Base-by-base conservation (phyloP, 768 basidiomycete genomes). In the Piloderma croceum region DNA sequence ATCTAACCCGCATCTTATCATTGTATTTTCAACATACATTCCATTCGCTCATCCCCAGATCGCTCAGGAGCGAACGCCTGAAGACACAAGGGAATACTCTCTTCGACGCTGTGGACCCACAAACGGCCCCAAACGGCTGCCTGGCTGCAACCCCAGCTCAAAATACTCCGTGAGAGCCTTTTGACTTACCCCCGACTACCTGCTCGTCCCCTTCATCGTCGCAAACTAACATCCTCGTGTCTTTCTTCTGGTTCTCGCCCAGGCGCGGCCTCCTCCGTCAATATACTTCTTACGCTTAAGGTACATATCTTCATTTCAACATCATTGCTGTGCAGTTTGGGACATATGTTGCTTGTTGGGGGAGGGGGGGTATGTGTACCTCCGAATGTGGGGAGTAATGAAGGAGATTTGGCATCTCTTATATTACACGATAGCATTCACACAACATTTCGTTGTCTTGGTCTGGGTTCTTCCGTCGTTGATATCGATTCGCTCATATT, bases 251-350 rank as follows among this genome's bases (percentile, higher is more conserved):
- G 9, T 45, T 25, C 43, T 15, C 27, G 38, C 52, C 56, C 62
- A 78, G 77, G 79, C 68, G 70, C 77, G 79, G 79, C 79, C 76
- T 77, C 79, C 77, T 81, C 77, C 78, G 77, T 69, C 52, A 57
- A 60, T 59, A 74, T 77, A 61, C 56, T 83, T 80, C 47, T 79
- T 81, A 65, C 63, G 52, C 59, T 49, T 49, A 63, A 67, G 74
- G 79, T 79, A 47, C 45, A 68, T 59, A 42, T 41, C 43, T 49
- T 50, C 51, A 39, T 49, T 35, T 41, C 37, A 31, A 24, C 38
- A 39, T 40, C 31, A 31, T 48, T 27, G 34, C 38, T 37, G 10
- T n/a, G 33, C 9, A 24, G 31, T 12, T 34, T 24, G 21, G 31
- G 15, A 13, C 27, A 12, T 24, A 24, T 45, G 48, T 36, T 31